Base-by-base conservation (phyloP, 495 filamentous ascomycete genomes). In the Glarea lozoyensis region DNA sequence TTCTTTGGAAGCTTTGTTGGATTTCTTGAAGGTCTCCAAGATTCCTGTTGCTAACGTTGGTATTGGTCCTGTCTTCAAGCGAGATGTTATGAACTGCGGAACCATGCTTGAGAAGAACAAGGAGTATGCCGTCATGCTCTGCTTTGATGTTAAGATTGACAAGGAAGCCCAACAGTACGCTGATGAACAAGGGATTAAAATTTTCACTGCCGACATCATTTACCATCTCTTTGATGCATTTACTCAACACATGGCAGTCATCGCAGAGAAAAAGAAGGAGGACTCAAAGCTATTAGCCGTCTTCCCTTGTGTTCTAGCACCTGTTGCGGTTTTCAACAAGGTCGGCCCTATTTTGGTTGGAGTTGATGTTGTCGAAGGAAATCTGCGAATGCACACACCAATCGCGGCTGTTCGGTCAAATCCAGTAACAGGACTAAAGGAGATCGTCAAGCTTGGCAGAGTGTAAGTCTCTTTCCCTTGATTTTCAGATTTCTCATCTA, bases 61-160 rank as follows among this genome's bases (percentile, higher is more conserved):
- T 40, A 99, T 99, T 56, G 93, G 93, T 30, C 93, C 93, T 18
- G 90, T 99, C 33, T 97, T 81, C 76, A 97, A 95, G 73, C 88
- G 93, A 52, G 93, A 99, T 65, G 86, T 99, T 40, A 92, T 97
- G 78, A 88, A 90, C 62, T 86, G 84, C 30, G 90, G 86, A 52
- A 84, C 82, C 41, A 99, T 99, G 93, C 68, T 97, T 46, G 93
- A 99, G 68, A 96, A 96, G 65, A 77, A 80, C 33, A 88, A 86
- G 54, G 92, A 99, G 60, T 93, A 81, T 48, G 93, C 93, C 18
- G 88, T 97, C 60, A 99, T 99, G 93, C 81, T 99, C 15, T 97
- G 93, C 61, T 99, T 99, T 72, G 93, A 99, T 59, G 93, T 99
- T 61, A 95, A 95, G 69, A 84, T 99, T 17, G 93, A 99, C 64